A percentile compares a stretch with the other conserved stretches of the same genome.
Conservation (phyloP, 441 rosid genomes). For the Capsella rubella region DNA sequence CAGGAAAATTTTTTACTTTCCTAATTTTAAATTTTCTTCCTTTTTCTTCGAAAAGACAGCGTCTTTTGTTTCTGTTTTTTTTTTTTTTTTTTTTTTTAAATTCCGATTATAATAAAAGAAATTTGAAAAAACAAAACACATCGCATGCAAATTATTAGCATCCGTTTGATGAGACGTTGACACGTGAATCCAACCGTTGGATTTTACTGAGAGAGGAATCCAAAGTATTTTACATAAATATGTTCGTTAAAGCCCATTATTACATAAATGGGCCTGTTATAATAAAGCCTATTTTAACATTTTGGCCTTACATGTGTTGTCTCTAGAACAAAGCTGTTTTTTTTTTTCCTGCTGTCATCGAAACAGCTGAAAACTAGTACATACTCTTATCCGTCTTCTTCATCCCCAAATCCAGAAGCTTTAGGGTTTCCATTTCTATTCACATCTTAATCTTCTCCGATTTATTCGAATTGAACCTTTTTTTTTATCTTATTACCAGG, state of each 20-base stretch:
- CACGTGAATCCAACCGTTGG: slow-evolving; percentile 49
- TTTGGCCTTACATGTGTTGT: no score
- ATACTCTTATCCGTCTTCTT: neutral
- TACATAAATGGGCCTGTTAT: neutral
- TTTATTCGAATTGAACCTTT: neutral
- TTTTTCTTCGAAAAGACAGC: slow-evolving; percentile 37
- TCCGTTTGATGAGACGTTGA: slow-evolving; percentile 38
- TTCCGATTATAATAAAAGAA: neutral
- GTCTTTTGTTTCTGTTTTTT: slow-evolving; percentile 31
- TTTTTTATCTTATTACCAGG: slow-evolving; percentile 18
- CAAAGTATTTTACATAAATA: slow-evolving; percentile 17
- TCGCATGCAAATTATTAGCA: slow-evolving; percentile 37
- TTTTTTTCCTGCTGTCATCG: neutral
- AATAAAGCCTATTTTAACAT: no score
- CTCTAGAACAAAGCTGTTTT: no score
- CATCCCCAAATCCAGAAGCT: slow-evolving; percentile 18
- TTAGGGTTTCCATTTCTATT: neutral
- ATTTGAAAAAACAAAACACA: neutral
- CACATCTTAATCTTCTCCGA: neutral
- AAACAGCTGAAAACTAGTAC: slow-evolving; percentile 11
- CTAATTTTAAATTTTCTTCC: slow-evolving; percentile 10
- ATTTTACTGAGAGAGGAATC: slow-evolving; percentile 39
- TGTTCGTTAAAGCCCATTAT: neutral
- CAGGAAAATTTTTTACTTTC: slow-evolving; percentile 26
- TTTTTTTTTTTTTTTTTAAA: neutral